Evolutionary conservation across 2,329 filamentous ascomycete genomes (phyloP), one percentile per base, ranked within the genome.

Genomic region (Colletotrichum sp.): DNA sequence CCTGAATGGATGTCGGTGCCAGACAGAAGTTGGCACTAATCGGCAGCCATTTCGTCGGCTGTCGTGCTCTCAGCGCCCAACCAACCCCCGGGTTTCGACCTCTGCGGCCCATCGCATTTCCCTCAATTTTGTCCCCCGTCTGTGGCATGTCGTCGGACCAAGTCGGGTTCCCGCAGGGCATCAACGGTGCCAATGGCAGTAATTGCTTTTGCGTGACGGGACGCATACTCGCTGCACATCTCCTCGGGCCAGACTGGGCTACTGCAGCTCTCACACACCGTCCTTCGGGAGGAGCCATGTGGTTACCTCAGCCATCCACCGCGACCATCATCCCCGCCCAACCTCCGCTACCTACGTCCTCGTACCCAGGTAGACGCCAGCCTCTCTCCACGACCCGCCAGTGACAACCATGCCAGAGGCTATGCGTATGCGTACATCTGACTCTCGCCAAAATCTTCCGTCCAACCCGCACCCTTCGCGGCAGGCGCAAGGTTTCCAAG

Each of bases 261-360:
- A 51, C 71, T 73, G 71, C 71, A 73, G 13, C 62, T 67, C 62
- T 33, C 62, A 62, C 57, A 70, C 71, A 66, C 72, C 31, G 63
- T 67, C 47, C 43, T 43, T 67, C 72, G 72, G 72, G 72, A 74
- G 68, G 68, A 74, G 72, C 72, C 72, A 72, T 74, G 55, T 33
- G 54, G 66, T 69, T 55, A 36, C 70, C 70, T 72, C 72, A 69
- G 68, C 71, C 66, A 61, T 54, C 67, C 70, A 61, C 27, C 18
- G 63, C 47, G 27, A 62, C 21, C 18, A n/a, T 54, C 66, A 24
- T 59, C 66, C 66, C 33, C 47, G 72, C 69, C 72, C 68, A 74
- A 63, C 55, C 65, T 72, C 58, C 58, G 64, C 57, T 57, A 57
- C 34, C 69, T 61, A 63, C 51, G 29, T 18, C 12, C 63, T 27